These are phyloP conservation scores for Ganoderma lucidum DNA, from an alignment of 1,284 basidiomycete species.

Conservation along the genomic window DNA sequence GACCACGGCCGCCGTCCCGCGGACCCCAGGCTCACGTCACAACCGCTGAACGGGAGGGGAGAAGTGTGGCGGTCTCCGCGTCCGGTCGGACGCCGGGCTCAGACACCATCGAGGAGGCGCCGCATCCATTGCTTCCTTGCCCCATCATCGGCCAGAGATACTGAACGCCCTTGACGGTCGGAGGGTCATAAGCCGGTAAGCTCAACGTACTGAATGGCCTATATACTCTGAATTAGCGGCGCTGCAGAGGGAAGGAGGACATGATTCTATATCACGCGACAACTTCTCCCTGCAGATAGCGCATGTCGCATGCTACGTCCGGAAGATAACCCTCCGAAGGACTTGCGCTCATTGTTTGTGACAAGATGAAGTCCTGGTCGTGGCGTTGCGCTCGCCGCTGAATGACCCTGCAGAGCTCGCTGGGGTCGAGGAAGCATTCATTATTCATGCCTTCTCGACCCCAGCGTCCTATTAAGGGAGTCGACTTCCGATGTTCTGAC, in stretches of 20 bases:
- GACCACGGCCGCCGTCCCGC: slow-evolving; percentile 5
- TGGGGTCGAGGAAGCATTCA: not conserved
- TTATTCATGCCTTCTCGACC: not conserved
- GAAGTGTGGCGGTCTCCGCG: slow-evolving; percentile 10
- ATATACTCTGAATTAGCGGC: not conserved
- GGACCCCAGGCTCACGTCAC: not conserved
- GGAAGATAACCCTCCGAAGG: not conserved
- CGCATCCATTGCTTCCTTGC: not conserved
- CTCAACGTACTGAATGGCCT: not conserved
- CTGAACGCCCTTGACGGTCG: not conserved
- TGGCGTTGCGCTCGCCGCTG: not conserved
- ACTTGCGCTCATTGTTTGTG: not conserved
- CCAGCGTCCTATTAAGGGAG: not conserved
- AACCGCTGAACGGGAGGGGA: not conserved
- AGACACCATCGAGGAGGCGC: not conserved
- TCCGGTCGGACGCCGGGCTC: slow-evolving; percentile 7
- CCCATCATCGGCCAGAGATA: slow-evolving; percentile 4
- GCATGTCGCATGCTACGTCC: not conserved
- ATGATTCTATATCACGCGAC: not conserved
- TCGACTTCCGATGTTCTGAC: slow-evolving; percentile 6
- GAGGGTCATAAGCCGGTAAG: not conserved
- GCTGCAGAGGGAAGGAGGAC: not conserved
- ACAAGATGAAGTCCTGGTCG: not conserved
- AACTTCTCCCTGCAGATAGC: slow-evolving; percentile 2
- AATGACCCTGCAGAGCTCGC: slow-evolving; percentile 1